Base-by-base conservation (phyloP, 257 asterid genomes). In the Penstemon newberryi region DNA sequence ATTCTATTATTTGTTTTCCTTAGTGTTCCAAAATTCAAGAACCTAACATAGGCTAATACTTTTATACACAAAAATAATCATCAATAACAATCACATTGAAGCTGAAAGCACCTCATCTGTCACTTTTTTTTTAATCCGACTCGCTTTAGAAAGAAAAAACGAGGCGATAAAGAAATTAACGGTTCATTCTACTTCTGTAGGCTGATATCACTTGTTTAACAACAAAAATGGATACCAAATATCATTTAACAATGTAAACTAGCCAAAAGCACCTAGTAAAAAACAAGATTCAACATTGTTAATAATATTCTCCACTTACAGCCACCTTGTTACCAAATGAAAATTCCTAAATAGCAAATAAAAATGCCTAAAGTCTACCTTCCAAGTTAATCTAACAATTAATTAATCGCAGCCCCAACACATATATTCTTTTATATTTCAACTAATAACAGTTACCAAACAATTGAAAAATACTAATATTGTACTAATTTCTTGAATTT, bases 331-430 rank as follows among this genome's bases (percentile, higher is more conserved):
- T 7, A 53, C 36, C 37, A 40, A 45, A 60, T 25, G 2, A 25
- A 25, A 25, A 25, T 25, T 25, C 33, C 33, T 25, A 25, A 25
- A 1, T 25, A 41, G 13, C 51, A 59, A 66, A 52, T 60, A 44
- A 58, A 40, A 60, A 13, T 40, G 9, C 50, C 44, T 55, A 56
- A 52, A 59, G 1, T 15, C 37, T 6, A 52, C 0, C 12, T 71
- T 63, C 36, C 38, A 74, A 56, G 36, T 37, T 56, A 46, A 39
- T 60, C 11, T 11, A 43, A 15, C 47, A 65, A 5, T 47, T 53
- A 53, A 66, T 18, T 55, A 15, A 40, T 13, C 5, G 7, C 10
- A 54, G 2, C 62, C 40, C 6, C 5, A 19, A 8, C 12, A 60
- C 60, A 40, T 5, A 3, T 18, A 8, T 38, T 37, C 11, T 37